A percentile compares a stretch with the other conserved stretches of the same genome.
phyloP scores from a whole-genome alignment of 2,329 filamentous ascomycete species.

The Hyphodiscus sp. region DNA sequence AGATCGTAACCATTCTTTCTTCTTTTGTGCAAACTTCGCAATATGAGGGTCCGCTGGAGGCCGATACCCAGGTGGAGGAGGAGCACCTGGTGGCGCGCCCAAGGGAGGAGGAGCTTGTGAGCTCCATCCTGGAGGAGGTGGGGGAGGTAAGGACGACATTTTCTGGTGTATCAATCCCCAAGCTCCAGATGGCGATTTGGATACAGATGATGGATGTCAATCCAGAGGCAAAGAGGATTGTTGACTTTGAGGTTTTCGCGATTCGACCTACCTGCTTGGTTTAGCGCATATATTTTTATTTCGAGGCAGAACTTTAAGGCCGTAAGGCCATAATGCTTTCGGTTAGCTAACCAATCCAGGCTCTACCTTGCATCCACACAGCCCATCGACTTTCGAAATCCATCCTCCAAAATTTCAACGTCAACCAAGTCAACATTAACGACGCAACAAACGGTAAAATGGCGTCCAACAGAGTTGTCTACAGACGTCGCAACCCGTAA shows the following conservation, averaged over 20 bases:
- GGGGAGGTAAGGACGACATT: conserved; percentile 56
- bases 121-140: conserved; percentile 63
- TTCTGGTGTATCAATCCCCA: conserved; percentile 25
- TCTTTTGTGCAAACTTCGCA: conserved; percentile 96
- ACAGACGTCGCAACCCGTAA: conserved; percentile 70
- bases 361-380: no score
- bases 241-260: not conserved
- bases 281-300: conserved; percentile 4
- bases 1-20: conserved; percentile 93
- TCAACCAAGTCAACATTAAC: conserved; percentile 14
- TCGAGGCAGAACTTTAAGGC: no score
- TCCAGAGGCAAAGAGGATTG: conserved; percentile 2
- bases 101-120: conserved; percentile 43
- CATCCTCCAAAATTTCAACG: conserved; percentile 5
- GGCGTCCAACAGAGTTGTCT: conserved; percentile 43
- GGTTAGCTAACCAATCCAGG: no score
- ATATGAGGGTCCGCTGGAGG: conserved; percentile 75
- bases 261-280: not conserved
- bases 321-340: no score
- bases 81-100: conserved; percentile 41
- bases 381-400: not conserved
- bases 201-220: not conserved
- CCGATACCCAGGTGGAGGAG: conserved; percentile 79
- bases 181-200: conserved; percentile 12
- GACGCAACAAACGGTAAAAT: conserved; percentile 36